Conservation (phyloP, 2,329 filamentous ascomycete species). For the Nemania serpens region DNA sequence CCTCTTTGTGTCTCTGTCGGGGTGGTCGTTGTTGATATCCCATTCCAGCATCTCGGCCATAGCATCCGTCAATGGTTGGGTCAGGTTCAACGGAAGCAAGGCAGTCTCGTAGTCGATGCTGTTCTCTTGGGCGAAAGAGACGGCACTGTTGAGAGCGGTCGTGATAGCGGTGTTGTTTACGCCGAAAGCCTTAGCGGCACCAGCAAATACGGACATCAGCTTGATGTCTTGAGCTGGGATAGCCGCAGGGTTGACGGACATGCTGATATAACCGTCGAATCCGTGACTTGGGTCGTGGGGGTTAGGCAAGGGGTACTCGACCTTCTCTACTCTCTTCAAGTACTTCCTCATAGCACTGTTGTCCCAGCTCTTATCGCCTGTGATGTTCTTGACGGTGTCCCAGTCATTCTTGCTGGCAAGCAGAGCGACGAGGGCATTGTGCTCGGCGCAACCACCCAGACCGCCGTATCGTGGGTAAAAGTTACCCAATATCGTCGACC, state of each 20-base stretch:
- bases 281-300: slow-evolving; percentile 45
- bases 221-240: slow-evolving; percentile 31
- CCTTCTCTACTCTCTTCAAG: slow-evolving; percentile 36
- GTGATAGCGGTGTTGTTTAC: slow-evolving; percentile 19
- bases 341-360: slow-evolving; percentile 35
- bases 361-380: slow-evolving; percentile 37
- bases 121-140: slow-evolving; percentile 17
- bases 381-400: slow-evolving; percentile 47
- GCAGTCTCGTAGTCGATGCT: slow-evolving; percentile 29
- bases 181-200: slow-evolving; percentile 30
- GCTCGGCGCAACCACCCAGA: slow-evolving; percentile 44
- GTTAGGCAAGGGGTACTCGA: slow-evolving; percentile 39
- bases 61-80: slow-evolving; percentile 22
- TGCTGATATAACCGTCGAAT: slow-evolving; percentile 34
- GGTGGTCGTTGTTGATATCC: slow-evolving; percentile 52
- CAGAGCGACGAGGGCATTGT: slow-evolving; percentile 41
- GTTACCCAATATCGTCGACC: slow-evolving; percentile 56
- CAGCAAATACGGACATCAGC: slow-evolving; percentile 30
- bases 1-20: slow-evolving; percentile 48
- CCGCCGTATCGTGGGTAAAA: slow-evolving; percentile 62
- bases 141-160: slow-evolving; percentile 20
- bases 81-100: slow-evolving; percentile 31
- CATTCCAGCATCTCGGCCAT: slow-evolving; percentile 43
- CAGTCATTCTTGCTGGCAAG: slow-evolving; percentile 52
- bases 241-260: slow-evolving; percentile 24